Conservation (phyloP, 805 yeast genomes). For the Ogataea methylovora region DNA sequence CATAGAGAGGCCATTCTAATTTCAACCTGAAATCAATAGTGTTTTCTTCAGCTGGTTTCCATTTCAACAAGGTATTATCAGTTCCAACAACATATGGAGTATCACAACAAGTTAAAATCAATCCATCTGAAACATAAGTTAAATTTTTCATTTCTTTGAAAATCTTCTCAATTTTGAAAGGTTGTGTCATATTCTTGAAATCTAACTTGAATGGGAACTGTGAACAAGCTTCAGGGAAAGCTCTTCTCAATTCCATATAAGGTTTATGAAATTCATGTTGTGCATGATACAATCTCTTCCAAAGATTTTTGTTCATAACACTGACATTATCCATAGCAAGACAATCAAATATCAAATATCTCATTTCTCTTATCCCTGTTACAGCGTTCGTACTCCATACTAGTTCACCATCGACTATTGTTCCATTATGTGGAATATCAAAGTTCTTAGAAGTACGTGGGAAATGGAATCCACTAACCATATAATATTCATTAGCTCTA, state of each 20-base stretch:
- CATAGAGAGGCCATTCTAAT: constrained; percentile 48
- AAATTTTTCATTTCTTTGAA: constrained; percentile 62
- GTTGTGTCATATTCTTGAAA: constrained; percentile 80
- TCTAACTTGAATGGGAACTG: constrained; percentile 80
- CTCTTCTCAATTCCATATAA: constrained; percentile 58
- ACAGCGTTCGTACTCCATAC: constrained; percentile 58
- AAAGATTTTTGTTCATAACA: constrained; percentile 62
- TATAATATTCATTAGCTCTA: constrained; percentile 78
- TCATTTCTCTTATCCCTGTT: constrained; percentile 53
- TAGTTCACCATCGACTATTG: constrained; percentile 90
- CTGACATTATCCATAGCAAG: constrained; percentile 72
- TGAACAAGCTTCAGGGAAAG: constrained; percentile 66
- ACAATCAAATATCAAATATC: constrained; percentile 88
- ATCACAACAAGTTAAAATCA: constrained; percentile 85
- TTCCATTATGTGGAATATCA: constrained; percentile 70
- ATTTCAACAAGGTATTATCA: constrained; percentile 76
- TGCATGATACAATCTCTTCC: constrained; percentile 81
- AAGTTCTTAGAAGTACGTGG: constrained; percentile 47
- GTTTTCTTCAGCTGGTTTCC: constrained; percentile 97
- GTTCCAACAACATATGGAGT: constrained; percentile 87
- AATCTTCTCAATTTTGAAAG: constrained; percentile 72
- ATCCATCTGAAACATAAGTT: constrained; percentile 89
- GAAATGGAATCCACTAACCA: constrained; percentile 79
- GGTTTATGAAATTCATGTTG: constrained; percentile 79
- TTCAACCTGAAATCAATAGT: constrained; percentile 80